Evolutionary conservation across 805 yeast species (phyloP), one percentile per base, ranked within the genome.

Genomic region (Lachancea thermotolerans): DNA sequence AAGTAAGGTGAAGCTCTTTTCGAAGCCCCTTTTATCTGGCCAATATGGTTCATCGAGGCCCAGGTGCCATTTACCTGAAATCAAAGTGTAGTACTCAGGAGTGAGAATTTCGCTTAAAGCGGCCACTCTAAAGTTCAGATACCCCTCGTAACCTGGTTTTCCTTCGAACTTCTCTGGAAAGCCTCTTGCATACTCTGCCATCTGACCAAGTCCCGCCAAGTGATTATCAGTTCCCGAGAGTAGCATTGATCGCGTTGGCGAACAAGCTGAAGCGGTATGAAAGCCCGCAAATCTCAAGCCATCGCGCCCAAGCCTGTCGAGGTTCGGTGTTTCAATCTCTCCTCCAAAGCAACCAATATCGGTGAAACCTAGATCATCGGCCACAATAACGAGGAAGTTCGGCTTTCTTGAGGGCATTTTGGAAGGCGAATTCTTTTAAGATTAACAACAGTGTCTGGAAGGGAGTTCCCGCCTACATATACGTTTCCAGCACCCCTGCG

Each of bases 211-310:
- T 1, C 82, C 82, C 10, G 81, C 80, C 56, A 77, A 69, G 50
- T 79, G 82, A 54, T 78, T 76, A 53, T 79, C 82, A 4, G 81
- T 77, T 3, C 83, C 85, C 2, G 79, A 73, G 36, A 78, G 59
- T 2, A 79, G 65, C 78, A 78, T 78, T 10, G 82, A 77, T 47
- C 83, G 62, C 0, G 83, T 79, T 7, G 84, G 83, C 2, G 83
- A 77, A 52, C 83, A 79, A 1, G 83, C 82, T 2, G 81, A 71
- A 3, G 82, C 82, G 2, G 83, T 74, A 49, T 79, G 81, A 59
- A 79, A 78, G 48, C 78, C 78, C 10, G 81, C 75, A 51, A 78
- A 73, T 37, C 77, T 56, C 16, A 71, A 52, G 4, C 83, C 82
- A 7, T 58, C 54, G 8, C 55, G 34, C 1, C 79, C 77, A 30